A percentile compares a stretch with the other conserved stretches of the same genome.
phyloP scores from a whole-genome alignment of 495 filamentous ascomycete species.

The Neurospora sp. region DNA sequence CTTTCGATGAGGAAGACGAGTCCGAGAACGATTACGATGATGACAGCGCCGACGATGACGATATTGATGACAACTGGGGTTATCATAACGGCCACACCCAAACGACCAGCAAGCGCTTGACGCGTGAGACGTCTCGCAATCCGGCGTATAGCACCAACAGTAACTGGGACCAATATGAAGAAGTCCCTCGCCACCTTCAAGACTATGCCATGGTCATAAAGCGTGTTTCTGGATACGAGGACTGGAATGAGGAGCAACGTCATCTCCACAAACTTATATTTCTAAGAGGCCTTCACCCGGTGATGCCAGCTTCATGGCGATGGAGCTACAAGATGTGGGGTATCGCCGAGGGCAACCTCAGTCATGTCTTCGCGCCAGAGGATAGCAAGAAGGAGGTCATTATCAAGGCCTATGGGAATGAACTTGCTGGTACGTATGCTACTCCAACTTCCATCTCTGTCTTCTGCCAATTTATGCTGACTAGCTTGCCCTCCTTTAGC shows the following conservation, averaged over 20 bases:
- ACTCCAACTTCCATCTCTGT: neutral
- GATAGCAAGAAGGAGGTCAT: slow-evolving; percentile 16
- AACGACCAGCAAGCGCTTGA: neutral
- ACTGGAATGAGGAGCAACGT: slow-evolving; percentile 19
- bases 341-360: slow-evolving; percentile 12
- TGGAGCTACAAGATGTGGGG: slow-evolving; percentile 23
- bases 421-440: slow-evolving; percentile 14
- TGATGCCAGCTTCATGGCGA: slow-evolving; percentile 23
- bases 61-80: neutral
- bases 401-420: slow-evolving; percentile 15
- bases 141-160: slow-evolving; percentile 8
- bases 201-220: slow-evolving; percentile 11
- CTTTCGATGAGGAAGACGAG: neutral
- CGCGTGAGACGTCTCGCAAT: neutral
- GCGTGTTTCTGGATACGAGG: slow-evolving; percentile 12
- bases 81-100: neutral
- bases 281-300: slow-evolving; percentile 21
- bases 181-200: slow-evolving; percentile 3
- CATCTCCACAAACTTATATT: slow-evolving; percentile 20
- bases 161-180: slow-evolving; percentile 20
- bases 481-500: slow-evolving; percentile 4
- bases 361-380: slow-evolving; percentile 15
- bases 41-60: slow-evolving; percentile 1
- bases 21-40: neutral
- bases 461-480: neutral